Percentiles rank a stretch among this genome's conserved stretches.
Evolutionary conservation across 805 yeast genomes (phyloP).

Genomic region (Saturnispora bothae): DNA sequence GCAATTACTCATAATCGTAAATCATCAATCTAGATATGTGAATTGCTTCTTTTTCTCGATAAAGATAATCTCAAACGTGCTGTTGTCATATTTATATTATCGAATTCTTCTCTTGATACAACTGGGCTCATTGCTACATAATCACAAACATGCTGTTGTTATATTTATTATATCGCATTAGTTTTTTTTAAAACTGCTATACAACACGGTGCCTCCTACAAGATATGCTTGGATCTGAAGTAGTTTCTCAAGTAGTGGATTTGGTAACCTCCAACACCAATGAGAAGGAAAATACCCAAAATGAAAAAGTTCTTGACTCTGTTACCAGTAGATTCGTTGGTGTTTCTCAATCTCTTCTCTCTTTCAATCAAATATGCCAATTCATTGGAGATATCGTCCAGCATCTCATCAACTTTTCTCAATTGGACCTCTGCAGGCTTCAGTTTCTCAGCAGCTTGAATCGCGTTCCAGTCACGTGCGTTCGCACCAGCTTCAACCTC

Average conservation of each 20-base stretch:
- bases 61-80: no score
- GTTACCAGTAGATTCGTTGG: conserved; percentile 91
- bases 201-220: conserved; percentile 25
- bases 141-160: background rate
- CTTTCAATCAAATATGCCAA: conserved; percentile 75
- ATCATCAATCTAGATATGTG: no score
- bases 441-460: conserved; percentile 86
- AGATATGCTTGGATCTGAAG: conserved; percentile 78
- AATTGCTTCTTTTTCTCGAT: no score
- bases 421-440: conserved; percentile 88
- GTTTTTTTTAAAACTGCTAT: background rate
- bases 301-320: conserved; percentile 85
- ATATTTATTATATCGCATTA: background rate
- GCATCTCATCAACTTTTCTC: conserved; percentile 75
- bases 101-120: no score
- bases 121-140: no score
- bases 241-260: conserved; percentile 82
- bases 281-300: conserved; percentile 53
- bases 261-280: conserved; percentile 87
- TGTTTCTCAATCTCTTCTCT: conserved; percentile 89
- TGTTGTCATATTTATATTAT: no score
- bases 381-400: conserved; percentile 72
- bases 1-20: no score
- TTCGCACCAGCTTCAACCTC: conserved; percentile 94
- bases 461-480: conserved; percentile 95